These are phyloP conservation scores for Penicillium palitans DNA, from an alignment of 2,329 filamentous ascomycete species.

Conservation along the genomic window DNA sequence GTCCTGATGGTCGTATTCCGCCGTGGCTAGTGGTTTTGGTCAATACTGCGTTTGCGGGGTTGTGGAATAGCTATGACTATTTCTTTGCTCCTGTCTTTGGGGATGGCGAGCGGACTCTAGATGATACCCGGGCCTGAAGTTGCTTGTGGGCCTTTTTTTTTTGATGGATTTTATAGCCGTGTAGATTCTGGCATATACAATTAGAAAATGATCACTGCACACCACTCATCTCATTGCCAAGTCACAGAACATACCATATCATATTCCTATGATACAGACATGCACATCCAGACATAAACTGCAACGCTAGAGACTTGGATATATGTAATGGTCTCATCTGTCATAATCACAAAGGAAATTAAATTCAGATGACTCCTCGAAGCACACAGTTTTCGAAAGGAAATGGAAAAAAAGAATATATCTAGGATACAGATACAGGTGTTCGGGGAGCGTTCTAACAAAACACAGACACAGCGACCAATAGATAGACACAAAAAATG, in stretches of 20 bases:
- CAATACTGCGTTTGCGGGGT: slow-evolving; percentile 54
- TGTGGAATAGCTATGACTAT: slow-evolving; percentile 67
- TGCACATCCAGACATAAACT: background rate
- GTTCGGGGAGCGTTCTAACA: slow-evolving; percentile 42
- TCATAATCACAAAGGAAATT: slow-evolving; percentile 40
- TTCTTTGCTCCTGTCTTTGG: slow-evolving; percentile 71
- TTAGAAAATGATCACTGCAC: background rate
- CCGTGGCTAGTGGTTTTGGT: slow-evolving; percentile 61
- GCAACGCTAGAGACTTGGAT: background rate
- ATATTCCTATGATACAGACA: background rate
- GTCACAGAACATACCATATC: background rate
- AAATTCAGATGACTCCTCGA: slow-evolving; percentile 41
- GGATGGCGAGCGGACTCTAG: slow-evolving; percentile 72
- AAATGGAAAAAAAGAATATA: slow-evolving; percentile 38
- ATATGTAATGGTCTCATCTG: background rate
- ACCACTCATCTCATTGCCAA: background rate
- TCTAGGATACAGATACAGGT: slow-evolving; percentile 48
- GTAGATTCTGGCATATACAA: slow-evolving; percentile 1
- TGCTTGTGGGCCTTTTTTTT: background rate
- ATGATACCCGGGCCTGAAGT: slow-evolving; percentile 17
- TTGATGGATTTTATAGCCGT: background rate
- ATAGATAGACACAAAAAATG: slow-evolving; percentile 31
- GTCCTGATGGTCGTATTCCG: slow-evolving; percentile 67
- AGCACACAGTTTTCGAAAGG: slow-evolving; percentile 40
- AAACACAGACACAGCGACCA: slow-evolving; percentile 36